Evolutionary conservation across 2,329 filamentous ascomycete genomes (phyloP), one percentile per base, ranked within the genome.

Genomic region (Beauveria sp.): DNA sequence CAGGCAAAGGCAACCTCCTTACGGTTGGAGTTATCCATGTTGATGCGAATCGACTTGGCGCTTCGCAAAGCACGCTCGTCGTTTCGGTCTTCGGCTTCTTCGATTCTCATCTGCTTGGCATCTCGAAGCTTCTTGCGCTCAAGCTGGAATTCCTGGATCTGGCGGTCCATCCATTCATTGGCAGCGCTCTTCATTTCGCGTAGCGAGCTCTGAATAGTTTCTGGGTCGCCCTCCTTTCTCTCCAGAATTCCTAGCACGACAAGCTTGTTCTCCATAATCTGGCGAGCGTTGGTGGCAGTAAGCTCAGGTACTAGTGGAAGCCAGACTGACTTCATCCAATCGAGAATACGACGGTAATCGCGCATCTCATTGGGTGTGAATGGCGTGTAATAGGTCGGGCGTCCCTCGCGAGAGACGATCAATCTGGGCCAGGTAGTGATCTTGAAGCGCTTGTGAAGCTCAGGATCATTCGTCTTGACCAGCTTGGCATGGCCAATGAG

Each of bases 301-400:
- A 99, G 80, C 73, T 99, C 94, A 0, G 94, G 93, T 12, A 99
- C 91, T 61, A 99, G 91, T 1, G 94, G 94, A 20, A 97, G 81
- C 94, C 96, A 99, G 18, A 96, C 92, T 2, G 88, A 90, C 71
- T 90, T 89, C 92, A 99, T 97, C 94, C 94, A 99, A 61, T 83
- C 82, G 20, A 96, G 79, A 12, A 99, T 84, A 66, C 69, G 84
- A 58, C 86, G 83, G 63, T 89, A 88, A 69, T 99, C 90, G 62
- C 94, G 88, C 90, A 97, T 97, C 67, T 96, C 92, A 68, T 88
- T 85, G 1, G 94, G 94, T 0, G 91, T 89, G 44, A 97, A 81
- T 8, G 89, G 90, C 30, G 86, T 89, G 73, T 96, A 99, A 74
- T 97, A 97, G 1, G 87, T 93, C 44, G 94, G 88, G 50, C 92